Evolutionary conservation across 2,329 filamentous ascomycete genomes (phyloP).

Genomic region (Fusarium verticillioides): DNA sequence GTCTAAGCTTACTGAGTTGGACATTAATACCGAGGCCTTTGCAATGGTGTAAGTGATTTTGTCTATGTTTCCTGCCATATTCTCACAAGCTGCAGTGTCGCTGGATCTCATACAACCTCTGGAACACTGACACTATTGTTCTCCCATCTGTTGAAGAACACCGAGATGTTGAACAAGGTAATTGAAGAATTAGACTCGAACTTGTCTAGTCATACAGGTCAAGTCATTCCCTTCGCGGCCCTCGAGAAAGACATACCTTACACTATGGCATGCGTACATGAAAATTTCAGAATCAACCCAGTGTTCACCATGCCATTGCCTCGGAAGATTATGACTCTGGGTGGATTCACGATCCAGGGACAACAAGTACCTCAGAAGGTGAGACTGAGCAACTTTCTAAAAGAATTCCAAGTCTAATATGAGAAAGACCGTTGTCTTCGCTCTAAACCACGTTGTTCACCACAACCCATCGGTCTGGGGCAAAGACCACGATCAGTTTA

Average conservation of each 20-base stretch:
- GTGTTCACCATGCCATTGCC: not conserved
- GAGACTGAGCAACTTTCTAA: not conserved
- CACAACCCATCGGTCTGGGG: not conserved
- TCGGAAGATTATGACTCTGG: not conserved
- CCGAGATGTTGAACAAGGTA: accelerated
- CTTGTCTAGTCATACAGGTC: accelerated
- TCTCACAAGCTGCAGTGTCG: not conserved
- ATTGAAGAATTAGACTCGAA: not conserved
- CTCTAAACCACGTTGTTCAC: not conserved
- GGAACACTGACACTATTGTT: not conserved
- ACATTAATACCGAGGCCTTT: not conserved
- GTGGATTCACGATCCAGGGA: not conserved
- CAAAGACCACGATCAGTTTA: not conserved
- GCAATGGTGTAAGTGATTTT: not conserved
- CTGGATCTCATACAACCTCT: not conserved
- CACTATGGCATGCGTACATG: not conserved
- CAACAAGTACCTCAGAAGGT: not conserved
- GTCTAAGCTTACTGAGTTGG: not conserved
- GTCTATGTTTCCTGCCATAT: accelerated
- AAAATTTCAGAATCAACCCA: not conserved
- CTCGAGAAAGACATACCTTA: not conserved
- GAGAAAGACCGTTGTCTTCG: not conserved
- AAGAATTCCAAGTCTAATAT: not conserved
- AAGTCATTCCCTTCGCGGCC: accelerated
- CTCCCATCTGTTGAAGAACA: not conserved